Evolutionary conservation across 1,139 yeast species (phyloP).

Genomic region (Yarrowia galli): DNA sequence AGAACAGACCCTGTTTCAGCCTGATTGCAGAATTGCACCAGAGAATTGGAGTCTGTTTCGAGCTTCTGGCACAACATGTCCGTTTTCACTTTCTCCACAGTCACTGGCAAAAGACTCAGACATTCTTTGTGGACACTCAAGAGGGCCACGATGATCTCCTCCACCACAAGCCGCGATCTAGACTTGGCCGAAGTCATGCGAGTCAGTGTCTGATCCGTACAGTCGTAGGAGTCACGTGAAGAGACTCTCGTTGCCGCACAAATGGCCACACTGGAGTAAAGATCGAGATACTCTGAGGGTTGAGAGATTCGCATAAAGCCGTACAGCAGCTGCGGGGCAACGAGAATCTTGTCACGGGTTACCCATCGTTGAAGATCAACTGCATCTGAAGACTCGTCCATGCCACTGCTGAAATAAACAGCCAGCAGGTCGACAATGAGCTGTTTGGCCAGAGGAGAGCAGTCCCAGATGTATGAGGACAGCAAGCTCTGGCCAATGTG

Average conservation of each 20-base stretch:
- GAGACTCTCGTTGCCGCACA: slow-evolving; percentile 6
- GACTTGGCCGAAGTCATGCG: background rate
- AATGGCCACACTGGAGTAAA: background rate
- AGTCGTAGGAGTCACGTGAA: background rate
- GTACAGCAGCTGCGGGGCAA: background rate
- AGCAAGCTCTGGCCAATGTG: background rate
- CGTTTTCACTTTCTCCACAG: background rate
- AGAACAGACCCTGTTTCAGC: background rate
- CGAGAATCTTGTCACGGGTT: slow-evolving; percentile 1
- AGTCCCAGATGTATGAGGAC: slow-evolving; percentile 16
- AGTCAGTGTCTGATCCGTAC: background rate
- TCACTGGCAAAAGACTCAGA: background rate
- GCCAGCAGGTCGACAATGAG: background rate
- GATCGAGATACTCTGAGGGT: background rate
- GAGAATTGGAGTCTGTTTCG: background rate
- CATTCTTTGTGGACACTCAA: slow-evolving; percentile 12
- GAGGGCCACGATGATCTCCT: background rate
- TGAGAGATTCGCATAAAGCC: background rate
- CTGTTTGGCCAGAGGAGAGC: slow-evolving; percentile 11
- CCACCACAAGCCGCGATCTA: background rate
- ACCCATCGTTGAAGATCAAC: slow-evolving; percentile 1
- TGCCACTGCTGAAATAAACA: background rate
- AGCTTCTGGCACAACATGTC: background rate
- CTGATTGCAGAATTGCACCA: background rate
- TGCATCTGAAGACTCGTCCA: slow-evolving; percentile 1